Evolutionary conservation across 1,284 basidiomycete species (phyloP), one percentile per base, ranked within the genome.

Genomic region (Moesziomyces sp.): DNA sequence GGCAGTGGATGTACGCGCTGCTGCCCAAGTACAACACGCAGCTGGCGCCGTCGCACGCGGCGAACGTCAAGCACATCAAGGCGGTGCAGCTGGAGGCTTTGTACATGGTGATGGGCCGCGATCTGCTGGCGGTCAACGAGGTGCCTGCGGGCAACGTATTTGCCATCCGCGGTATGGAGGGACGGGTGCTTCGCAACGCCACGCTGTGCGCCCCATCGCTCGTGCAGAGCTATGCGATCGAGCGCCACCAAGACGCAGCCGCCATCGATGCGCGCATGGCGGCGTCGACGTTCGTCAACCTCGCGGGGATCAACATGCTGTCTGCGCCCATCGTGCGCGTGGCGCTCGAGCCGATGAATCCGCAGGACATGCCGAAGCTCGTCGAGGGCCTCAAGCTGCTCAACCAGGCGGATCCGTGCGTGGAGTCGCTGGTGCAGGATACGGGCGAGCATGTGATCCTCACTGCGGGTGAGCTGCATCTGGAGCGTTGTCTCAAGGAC

Each of bases 61-160:
- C 86, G 33, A 82, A 83, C 84, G 86, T 85, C n/a, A 89, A 89
- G 70, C 89, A 92, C 81, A 77, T 94, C 49, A 66, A 88, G n/a
- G 84, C 86, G 10, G 87, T 91, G 18, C 87, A 86, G 21, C 89
- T 94, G 6, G 89, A 91, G 66, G 90, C 90, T 7, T 85, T 99
- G 57, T 99, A 98, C 86, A 90, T 92, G 75, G 97, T 99, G 93
- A 99, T 99, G 97, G 97, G 97, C 3, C 88, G 93, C 43, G 95
- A 98, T 80, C 88, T 99, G 19, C 89, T 93, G 0, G 87, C 91
- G 0, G 93, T 97, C 4, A 87, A 92, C 45, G 88, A 88, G 67
- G 94, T 99, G 0, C 89, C 88, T n/a, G 95, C 97, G 0, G 97
- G 97, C 13, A 96, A 97, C 82, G 93, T 97, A 3, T 99, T 97